phyloP scores from a whole-genome alignment of 805 yeast species.

The Ogataea glucozyma region DNA sequence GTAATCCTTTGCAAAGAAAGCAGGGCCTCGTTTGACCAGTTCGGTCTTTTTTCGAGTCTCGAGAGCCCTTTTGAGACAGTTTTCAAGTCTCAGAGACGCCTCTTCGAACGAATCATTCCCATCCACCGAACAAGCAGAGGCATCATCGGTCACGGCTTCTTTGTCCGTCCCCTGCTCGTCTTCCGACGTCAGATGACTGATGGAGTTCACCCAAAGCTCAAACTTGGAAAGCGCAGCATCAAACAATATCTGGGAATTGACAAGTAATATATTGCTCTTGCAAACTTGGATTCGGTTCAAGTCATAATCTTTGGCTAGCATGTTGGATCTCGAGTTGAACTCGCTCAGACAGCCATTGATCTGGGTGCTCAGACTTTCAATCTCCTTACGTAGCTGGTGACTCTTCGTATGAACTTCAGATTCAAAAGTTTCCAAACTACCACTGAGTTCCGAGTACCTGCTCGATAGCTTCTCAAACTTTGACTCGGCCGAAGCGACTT shows the following conservation, averaged over 20 bases:
- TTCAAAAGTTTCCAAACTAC: neutral
- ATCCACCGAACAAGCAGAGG: no score
- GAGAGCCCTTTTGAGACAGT: slow-evolving; percentile 21
- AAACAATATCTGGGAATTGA: slow-evolving; percentile 29
- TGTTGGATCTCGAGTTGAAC: slow-evolving; percentile 9
- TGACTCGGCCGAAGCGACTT: slow-evolving; percentile 7
- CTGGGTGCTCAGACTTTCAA: slow-evolving; percentile 8
- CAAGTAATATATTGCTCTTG: slow-evolving; percentile 29
- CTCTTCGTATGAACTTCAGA: slow-evolving; percentile 2
- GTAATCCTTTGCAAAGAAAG: slow-evolving; percentile 3
- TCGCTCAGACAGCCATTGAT: slow-evolving; percentile 11
- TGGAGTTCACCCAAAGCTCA: slow-evolving; percentile 23
- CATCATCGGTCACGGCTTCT: neutral
- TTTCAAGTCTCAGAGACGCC: slow-evolving; percentile 15
- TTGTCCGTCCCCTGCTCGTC: neutral
- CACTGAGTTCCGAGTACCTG: slow-evolving; percentile 5
- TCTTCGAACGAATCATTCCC: neutral
- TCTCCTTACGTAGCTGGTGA: slow-evolving; percentile 4
- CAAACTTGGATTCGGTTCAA: slow-evolving; percentile 25
- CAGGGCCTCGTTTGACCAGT: slow-evolving; percentile 5
- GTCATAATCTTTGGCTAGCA: slow-evolving; percentile 20
- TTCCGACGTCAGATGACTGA: slow-evolving; percentile 10
- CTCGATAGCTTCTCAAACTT: slow-evolving; percentile 7
- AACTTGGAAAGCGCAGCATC: slow-evolving; percentile 32
- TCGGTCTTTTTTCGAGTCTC: slow-evolving; percentile 17